Base-by-base conservation (phyloP, 257 asterid species). In the Asclepias syriaca region DNA sequence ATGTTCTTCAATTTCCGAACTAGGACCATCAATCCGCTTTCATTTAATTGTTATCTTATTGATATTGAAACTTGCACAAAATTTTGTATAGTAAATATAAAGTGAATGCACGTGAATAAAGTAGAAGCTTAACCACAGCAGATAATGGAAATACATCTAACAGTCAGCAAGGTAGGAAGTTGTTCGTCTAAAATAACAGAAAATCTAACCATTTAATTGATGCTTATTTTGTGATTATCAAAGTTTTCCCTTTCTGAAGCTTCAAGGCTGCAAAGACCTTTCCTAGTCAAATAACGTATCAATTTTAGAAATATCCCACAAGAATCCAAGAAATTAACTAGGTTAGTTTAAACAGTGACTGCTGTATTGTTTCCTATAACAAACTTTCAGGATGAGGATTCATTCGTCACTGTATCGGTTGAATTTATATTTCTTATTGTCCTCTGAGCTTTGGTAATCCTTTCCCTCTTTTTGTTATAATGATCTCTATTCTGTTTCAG, bases 401-500 rank as follows among this genome's bases (percentile, higher is more conserved):
- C 65, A 59, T 59, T 59, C 40, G 4, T 14, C 24, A 27, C 11
- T 3, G 5, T 39, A 9, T 60, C 0, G 4, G 11, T 5, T 66
- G 71, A 46, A 45, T 61, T 71, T 76, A 53, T 11, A 37, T 50
- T 69, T 58, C 43, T 72, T 29, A 39, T 46, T 29, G 49, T 67
- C 48, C 59, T 66, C 16, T 48, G 14, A 68, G 66, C 50, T 65
- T 24, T 16, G 74, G 66, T 56, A 22, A 61, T 66, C 55, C 18
- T 69, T 3, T 3, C 39, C 39, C 39, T 34, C 39, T 49, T 9
- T n/a, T 65, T 64, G 39, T 34, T 34, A 4, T 34, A 34, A 34
- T 9, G 6, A 43, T 43, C 48, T 43, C 48, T 43, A 43, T 15
- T 75, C 69, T 64, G 46, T 77, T 77, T 71, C 87, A 94, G 98